These are phyloP conservation scores for Cladosporium halotolerans DNA, from an alignment of 2,329 filamentous ascomycete species.

Conservation along the genomic window DNA sequence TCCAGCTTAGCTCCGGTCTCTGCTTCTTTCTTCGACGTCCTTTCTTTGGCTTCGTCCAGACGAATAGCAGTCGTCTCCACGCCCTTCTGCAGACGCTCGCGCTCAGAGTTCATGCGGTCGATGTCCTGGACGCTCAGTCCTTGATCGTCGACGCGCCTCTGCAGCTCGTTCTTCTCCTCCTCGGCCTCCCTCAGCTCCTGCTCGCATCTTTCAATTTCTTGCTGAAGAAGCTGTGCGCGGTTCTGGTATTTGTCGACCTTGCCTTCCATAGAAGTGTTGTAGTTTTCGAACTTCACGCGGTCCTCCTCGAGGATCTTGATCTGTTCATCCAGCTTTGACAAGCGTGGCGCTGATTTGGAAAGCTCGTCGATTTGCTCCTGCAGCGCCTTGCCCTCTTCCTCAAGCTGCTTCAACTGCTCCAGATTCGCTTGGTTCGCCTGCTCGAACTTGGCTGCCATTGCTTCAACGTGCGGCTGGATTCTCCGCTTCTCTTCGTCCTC, in stretches of 20 bases:
- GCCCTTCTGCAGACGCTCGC: constrained; percentile 84
- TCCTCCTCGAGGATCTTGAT: constrained; percentile 94
- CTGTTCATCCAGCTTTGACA: constrained; percentile 76
- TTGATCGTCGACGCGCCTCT: constrained; percentile 82
- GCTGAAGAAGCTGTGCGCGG: constrained; percentile 73
- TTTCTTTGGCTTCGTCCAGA: constrained; percentile 78
- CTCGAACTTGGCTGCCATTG: constrained; percentile 85
- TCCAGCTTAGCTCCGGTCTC: constrained; percentile 82
- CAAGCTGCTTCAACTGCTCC: constrained; percentile 75
- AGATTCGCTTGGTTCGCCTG: constrained; percentile 76
- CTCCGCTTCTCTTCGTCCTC: constrained; percentile 77
- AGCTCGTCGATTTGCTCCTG: constrained; percentile 83
- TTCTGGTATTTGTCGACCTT: constrained; percentile 85
- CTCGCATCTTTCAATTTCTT: constrained; percentile 74
- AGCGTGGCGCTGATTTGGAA: constrained; percentile 77
- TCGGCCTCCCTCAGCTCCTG: constrained; percentile 73
- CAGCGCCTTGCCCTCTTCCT: constrained; percentile 75
- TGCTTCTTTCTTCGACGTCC: constrained; percentile 77
- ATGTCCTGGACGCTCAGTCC: constrained; percentile 98
- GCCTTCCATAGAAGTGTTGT: constrained; percentile 76
- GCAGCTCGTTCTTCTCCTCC: constrained; percentile 70
- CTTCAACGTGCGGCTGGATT: constrained; percentile 74
- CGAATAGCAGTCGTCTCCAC: constrained; percentile 70
- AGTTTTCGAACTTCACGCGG: constrained; percentile 89
- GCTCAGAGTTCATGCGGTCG: constrained; percentile 94